Evolutionary conservation across 495 filamentous ascomycete genomes (phyloP).

Genomic region (Aspergillus steynii): DNA sequence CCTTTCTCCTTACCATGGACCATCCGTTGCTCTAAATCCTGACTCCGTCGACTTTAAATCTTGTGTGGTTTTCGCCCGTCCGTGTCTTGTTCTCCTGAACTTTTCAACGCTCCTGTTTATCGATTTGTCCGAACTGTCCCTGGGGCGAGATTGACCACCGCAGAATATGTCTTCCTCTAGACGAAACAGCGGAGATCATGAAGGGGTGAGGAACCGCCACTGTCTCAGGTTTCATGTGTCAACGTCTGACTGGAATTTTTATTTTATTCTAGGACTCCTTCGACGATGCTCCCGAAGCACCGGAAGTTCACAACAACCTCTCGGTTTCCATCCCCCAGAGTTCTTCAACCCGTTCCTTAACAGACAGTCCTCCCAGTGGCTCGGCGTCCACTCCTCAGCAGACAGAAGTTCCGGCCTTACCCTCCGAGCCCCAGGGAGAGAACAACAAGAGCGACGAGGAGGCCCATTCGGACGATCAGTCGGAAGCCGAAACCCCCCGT

Average conservation of each 20-base stretch:
- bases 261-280: slow-evolving; percentile 62
- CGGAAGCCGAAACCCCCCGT: slow-evolving; percentile 35
- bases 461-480: slow-evolving; percentile 23
- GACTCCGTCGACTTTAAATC: neutral
- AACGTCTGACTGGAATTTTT: slow-evolving; percentile 11
- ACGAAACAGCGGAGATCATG: slow-evolving; percentile 48
- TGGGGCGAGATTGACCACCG: neutral
- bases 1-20: slow-evolving; percentile 21
- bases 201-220: slow-evolving; percentile 42
- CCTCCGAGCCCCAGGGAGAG: slow-evolving; percentile 35
- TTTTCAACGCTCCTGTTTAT: neutral
- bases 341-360: slow-evolving; percentile 47
- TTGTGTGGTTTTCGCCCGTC: neutral
- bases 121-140: neutral
- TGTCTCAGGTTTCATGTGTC: slow-evolving; percentile 5
- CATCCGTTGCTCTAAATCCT: slow-evolving; percentile 6
- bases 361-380: slow-evolving; percentile 46
- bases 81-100: slow-evolving; percentile 4
- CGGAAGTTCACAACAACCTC: slow-evolving; percentile 31
- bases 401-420: slow-evolving; percentile 36
- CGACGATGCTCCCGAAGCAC: slow-evolving; percentile 69
- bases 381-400: slow-evolving; percentile 38
- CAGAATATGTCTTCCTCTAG: slow-evolving; percentile 24
- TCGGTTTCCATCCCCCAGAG: slow-evolving; percentile 38
- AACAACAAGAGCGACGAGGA: slow-evolving; percentile 31